Evolutionary conservation across 2,329 filamentous ascomycete species (phyloP).

Genomic region (Colletotrichum siamense): DNA sequence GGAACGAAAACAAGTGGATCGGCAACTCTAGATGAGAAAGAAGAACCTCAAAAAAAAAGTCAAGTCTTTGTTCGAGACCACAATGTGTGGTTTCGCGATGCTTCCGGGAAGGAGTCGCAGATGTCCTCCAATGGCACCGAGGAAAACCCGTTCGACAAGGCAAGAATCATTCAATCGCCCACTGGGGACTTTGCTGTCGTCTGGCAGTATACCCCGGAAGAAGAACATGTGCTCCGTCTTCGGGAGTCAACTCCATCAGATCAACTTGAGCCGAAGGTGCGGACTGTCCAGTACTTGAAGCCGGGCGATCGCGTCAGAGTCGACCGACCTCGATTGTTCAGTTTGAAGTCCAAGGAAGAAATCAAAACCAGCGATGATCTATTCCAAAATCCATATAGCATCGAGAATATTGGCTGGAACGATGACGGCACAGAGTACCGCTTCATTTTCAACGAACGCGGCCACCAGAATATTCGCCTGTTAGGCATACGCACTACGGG

Average conservation of each 20-base stretch:
- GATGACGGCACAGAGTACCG: constrained; percentile 27
- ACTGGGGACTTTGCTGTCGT: constrained; percentile 19
- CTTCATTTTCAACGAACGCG: constrained; percentile 33
- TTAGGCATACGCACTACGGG: constrained; percentile 24
- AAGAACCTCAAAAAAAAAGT: not conserved
- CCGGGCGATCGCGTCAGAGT: constrained; percentile 28
- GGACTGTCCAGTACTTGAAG: constrained; percentile 27
- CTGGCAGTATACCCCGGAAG: constrained; percentile 28
- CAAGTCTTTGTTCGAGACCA: not conserved
- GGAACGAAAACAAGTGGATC: not conserved
- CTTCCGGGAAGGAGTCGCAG: not conserved
- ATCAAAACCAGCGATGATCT: constrained; percentile 25
- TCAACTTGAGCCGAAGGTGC: constrained; percentile 30
- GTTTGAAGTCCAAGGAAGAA: constrained; percentile 23
- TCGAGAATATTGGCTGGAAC: constrained; percentile 29
- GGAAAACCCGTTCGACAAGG: not conserved
- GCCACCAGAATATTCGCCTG: constrained; percentile 27
- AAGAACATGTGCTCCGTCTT: constrained; percentile 23
- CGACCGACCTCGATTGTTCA: constrained; percentile 30
- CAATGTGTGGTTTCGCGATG: not conserved
- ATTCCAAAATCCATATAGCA: constrained; percentile 28
- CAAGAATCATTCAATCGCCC: constrained; percentile 23
- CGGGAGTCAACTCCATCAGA: constrained; percentile 31
- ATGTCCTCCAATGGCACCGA: not conserved
- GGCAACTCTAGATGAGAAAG: not conserved